Percentiles rank a stretch among this genome's conserved stretches.
Evolutionary conservation across 129 eudicot genomes (phyloP).

Genomic region (Artemisia annua): DNA sequence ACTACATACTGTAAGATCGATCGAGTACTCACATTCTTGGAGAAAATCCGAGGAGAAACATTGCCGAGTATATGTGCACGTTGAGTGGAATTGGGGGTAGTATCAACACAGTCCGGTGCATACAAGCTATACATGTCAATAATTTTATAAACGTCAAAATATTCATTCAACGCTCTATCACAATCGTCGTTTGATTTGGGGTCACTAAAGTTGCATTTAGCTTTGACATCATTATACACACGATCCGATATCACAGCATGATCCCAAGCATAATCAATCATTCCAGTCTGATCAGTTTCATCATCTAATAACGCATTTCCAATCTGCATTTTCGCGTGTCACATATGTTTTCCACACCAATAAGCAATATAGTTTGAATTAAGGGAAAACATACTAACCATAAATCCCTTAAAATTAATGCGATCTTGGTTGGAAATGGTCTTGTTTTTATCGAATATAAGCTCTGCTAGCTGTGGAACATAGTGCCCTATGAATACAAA

Average conservation of each 20-base stretch:
- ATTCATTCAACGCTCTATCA: conserved; percentile 35
- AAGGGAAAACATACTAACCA: conserved; percentile 42
- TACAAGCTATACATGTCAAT: conserved; percentile 93
- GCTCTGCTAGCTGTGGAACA: conserved; percentile 75
- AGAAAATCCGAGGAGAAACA: conserved; percentile 47
- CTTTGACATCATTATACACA: conserved; percentile 40
- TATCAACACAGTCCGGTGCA: conserved; percentile 51
- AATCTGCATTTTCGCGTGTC: conserved; percentile 42
- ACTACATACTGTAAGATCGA: not conserved
- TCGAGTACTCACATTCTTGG: conserved; percentile 45
- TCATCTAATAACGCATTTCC: conserved; percentile 86
- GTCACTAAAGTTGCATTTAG: conserved; percentile 54
- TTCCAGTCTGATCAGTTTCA: conserved; percentile 77
- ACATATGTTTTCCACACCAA: not conserved
- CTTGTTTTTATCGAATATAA: conserved; percentile 55
- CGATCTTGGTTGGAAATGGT: conserved; percentile 40
- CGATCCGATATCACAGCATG: conserved; percentile 86
- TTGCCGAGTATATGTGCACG: conserved; percentile 34
- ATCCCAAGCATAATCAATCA: conserved; percentile 83
- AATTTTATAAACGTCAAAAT: conserved; percentile 55
- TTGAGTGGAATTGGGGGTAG: conserved; percentile 31
- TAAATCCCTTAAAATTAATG: conserved; percentile 74
- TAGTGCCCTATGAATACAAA: conserved; percentile 63
- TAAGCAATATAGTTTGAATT: not conserved
- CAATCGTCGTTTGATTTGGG: conserved; percentile 29